Evolutionary conservation across 352 stramenopile species (phyloP).

Genomic region (Thraustochytrium sp.): DNA sequence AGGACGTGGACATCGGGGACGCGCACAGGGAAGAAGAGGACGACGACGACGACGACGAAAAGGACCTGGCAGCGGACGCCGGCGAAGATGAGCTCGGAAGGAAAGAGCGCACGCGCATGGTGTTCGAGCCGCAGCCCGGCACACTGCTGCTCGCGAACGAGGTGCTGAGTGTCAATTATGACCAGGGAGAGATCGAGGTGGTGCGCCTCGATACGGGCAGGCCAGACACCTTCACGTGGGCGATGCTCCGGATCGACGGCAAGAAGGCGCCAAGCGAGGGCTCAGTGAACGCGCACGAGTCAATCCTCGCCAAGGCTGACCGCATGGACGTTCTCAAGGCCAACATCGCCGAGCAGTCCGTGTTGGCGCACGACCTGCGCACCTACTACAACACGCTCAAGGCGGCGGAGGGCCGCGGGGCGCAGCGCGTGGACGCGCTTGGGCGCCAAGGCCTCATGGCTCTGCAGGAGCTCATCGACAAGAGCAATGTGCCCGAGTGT

Average conservation of each 20-base stretch:
- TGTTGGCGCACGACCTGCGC: not conserved
- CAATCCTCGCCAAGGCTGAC: not conserved
- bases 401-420: not conserved
- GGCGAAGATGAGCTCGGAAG: not conserved
- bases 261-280: not conserved
- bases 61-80: not conserved
- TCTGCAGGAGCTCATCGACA: slow-evolving; percentile 19
- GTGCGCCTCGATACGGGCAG: not conserved
- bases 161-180: not conserved
- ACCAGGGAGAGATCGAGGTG: not conserved
- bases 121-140: not conserved
- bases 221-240: not conserved
- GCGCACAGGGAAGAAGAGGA: not conserved
- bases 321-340: not conserved
- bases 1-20: too few species aligned
- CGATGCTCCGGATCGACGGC: not conserved
- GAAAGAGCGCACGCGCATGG: not conserved
- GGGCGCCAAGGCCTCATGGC: not conserved
- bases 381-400: not conserved
- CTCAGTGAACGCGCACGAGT: not conserved
- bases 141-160: not conserved
- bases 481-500: not conserved
- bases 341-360: not conserved
- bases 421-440: not conserved
- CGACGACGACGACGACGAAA: not conserved